Percentiles rank a stretch among this genome's conserved stretches.
Evolutionary conservation across 2,329 filamentous ascomycete genomes (phyloP).

Genomic region (Aspergillus eucalypticola): DNA sequence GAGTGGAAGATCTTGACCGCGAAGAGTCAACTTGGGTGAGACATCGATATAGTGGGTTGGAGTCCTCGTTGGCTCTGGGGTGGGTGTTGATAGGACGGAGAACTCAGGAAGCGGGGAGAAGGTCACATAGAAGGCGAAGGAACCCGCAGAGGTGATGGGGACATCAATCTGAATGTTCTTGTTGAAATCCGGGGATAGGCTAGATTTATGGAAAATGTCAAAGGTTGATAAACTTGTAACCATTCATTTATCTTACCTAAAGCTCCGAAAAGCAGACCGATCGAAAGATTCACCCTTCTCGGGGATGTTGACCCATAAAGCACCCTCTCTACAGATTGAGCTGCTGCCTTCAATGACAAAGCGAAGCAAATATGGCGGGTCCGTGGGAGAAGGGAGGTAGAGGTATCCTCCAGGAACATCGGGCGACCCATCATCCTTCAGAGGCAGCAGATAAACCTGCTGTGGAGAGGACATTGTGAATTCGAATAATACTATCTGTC

Average conservation of each 20-base stretch:
- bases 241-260: constrained; percentile 65
- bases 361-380: constrained; percentile 73
- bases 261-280: constrained; percentile 78
- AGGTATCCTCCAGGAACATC: constrained; percentile 88
- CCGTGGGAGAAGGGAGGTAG: constrained; percentile 76
- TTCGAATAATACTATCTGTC: not conserved
- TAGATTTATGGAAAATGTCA: constrained; percentile 25
- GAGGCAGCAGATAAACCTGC: constrained; percentile 80
- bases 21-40: constrained; percentile 74
- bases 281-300: constrained; percentile 72
- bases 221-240: not conserved
- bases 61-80: constrained; percentile 65
- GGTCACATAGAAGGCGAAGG: constrained; percentile 92
- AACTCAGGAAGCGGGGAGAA: constrained; percentile 84
- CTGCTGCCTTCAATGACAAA: constrained; percentile 94
- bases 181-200: constrained; percentile 90
- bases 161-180: constrained; percentile 87
- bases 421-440: constrained; percentile 91
- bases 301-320: constrained; percentile 95
- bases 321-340: constrained; percentile 91
- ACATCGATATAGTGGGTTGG: constrained; percentile 91
- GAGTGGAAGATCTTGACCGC: constrained; percentile 73
- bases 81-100: constrained; percentile 56
- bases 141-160: constrained; percentile 77
- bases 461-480: constrained; percentile 36